Conservation (phyloP, 352 stramenopile species). For the Globisporangium cederbergense region DNA sequence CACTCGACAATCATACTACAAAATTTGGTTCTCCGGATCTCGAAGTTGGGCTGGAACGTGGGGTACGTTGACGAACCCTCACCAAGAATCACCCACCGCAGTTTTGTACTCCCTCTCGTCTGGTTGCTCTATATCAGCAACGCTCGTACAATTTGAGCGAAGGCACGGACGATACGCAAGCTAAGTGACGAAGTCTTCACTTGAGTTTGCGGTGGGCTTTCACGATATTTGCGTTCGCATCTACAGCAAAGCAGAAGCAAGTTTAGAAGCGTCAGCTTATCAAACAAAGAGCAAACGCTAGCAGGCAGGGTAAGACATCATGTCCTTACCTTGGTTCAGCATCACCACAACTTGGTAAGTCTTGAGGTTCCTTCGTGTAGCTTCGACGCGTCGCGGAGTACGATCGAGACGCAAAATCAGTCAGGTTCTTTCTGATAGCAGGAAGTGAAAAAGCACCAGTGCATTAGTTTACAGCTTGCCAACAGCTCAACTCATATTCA, state of each 20-base stretch:
- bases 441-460: not conserved
- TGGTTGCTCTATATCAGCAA: not conserved
- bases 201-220: not conserved
- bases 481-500: not conserved
- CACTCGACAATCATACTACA: too few species aligned
- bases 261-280: not conserved
- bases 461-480: not conserved
- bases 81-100: not conserved
- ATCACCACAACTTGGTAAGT: not conserved
- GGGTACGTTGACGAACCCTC: too few species aligned
- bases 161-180: not conserved
- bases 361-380: not conserved
- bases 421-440: not conserved
- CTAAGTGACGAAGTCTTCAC: not conserved
- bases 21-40: too few species aligned
- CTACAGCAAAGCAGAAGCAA: not conserved
- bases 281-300: not conserved
- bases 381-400: not conserved
- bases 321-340: slow-evolving; percentile 2
- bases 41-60: too few species aligned
- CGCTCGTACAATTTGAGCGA: not conserved
- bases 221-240: not conserved
- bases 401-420: not conserved
- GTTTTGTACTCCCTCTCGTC: not conserved
- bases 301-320: not conserved